Evolutionary conservation across 148 eudicot species (phyloP), one percentile per base, ranked within the genome.

Genomic region (Chenopodium suecicum): DNA sequence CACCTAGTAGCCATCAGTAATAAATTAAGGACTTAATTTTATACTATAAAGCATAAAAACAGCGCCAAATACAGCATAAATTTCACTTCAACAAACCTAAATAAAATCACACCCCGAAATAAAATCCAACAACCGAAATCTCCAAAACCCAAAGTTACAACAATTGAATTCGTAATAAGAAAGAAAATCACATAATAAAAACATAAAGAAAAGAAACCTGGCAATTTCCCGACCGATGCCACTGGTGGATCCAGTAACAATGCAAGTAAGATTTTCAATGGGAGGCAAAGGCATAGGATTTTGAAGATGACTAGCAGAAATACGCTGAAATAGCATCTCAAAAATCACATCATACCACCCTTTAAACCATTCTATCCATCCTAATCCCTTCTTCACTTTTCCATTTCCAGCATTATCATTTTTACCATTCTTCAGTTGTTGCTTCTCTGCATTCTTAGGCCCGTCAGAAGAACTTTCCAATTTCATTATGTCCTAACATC

Each of bases 271-370:
- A 31, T 91, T 90, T 66, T 87, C 84, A 78, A 95, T 72, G 25
- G 92, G 98, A 76, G 98, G 98, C 62, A 95, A 87, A 48, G 92
- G 96, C 92, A 95, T 85, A 7, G 98, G 98, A 78, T 93, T 91
- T 4, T 86, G 78, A 81, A 95, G 85, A 81, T 95, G 95, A 74
- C 91, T 89, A 22, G 98, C 97, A 63, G 86, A 54, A 17, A 95
- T 93, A 67, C 98, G 86, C 85, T 95, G 98, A 78, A 93, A 95
- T 29, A 95, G 85, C 87, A 95, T 86, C 89, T 95, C 98, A 82
- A 89, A 87, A 1, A 84, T 86, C 9, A 95, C 82, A 66, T 86
- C 73, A 3, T 87, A 67, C 96, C 94, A 93, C 6, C 97, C 98
- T 85, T 95, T 87, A 46, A 89, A 2, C 98, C 97, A 95, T 67